phyloP scores from a whole-genome alignment of 2,329 filamentous ascomycete species.

The Hymenoscyphus fructigenus region DNA sequence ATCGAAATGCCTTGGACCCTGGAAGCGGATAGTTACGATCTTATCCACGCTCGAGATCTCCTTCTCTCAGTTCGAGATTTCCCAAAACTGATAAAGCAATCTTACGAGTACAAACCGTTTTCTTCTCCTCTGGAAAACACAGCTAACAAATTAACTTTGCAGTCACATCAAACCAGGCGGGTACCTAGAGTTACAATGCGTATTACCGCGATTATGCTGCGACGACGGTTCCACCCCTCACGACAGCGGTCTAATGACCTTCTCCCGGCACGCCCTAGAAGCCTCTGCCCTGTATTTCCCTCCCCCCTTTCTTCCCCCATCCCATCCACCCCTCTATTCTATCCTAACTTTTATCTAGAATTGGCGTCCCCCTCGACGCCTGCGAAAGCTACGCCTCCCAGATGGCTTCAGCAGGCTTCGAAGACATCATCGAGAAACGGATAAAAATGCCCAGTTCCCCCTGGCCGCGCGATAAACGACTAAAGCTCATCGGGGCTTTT shows the following conservation, averaged over 20 bases:
- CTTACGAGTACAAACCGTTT: conserved; percentile 31
- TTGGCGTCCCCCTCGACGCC: conserved; percentile 12
- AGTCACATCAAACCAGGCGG: conserved; percentile 25
- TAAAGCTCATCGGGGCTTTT: conserved; percentile 25
- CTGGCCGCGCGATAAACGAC: conserved; percentile 22
- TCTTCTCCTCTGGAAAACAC: background rate
- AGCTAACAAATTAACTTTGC: background rate
- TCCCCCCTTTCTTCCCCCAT: background rate
- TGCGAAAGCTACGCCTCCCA: conserved; percentile 10
- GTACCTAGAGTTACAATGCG: conserved; percentile 25
- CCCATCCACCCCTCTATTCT: conserved; percentile 37
- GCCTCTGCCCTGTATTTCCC: conserved; percentile 36
- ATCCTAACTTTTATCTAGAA: background rate
- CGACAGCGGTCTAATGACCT: conserved; percentile 32
- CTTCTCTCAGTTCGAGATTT: conserved; percentile 24
- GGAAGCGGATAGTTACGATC: conserved; percentile 47
- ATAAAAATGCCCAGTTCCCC: conserved; percentile 15
- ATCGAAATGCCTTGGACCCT: conserved; percentile 49
- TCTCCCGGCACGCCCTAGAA: conserved; percentile 42
- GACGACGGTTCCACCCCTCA: conserved; percentile 26
- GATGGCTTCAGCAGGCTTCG: conserved; percentile 26
- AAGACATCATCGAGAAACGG: conserved; percentile 28
- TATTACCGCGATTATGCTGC: conserved; percentile 24
- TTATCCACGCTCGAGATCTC: conserved; percentile 42
- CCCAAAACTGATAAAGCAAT: conserved; percentile 24